A percentile compares a stretch with the other conserved stretches of the same genome.
These are phyloP conservation scores for Amanita phalloides DNA, from an alignment of 768 basidiomycete genomes.

Conservation along the genomic window DNA sequence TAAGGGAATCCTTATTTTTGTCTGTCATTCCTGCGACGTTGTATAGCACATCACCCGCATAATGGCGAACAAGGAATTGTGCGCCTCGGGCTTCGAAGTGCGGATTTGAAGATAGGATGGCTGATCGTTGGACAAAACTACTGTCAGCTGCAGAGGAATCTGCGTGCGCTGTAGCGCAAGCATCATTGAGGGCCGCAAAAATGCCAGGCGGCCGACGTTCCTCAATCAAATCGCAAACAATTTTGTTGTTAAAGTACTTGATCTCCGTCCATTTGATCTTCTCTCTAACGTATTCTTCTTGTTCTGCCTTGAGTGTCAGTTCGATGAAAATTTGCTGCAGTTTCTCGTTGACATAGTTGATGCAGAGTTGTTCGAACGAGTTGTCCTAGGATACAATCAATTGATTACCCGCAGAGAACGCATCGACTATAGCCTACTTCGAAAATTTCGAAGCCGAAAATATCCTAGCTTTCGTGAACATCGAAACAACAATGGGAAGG, in stretches of 20 bases:
- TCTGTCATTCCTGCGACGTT: slow-evolving; percentile 98
- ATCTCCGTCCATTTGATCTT: slow-evolving; percentile 99
- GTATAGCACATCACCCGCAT: slow-evolving; percentile 98
- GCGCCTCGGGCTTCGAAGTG: slow-evolving; percentile 93
- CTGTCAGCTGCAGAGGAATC: slow-evolving; percentile 94
- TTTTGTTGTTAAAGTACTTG: slow-evolving; percentile 97
- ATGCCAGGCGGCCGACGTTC: slow-evolving; percentile 94
- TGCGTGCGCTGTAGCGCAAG: slow-evolving; percentile 97
- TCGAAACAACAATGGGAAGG: neutral
- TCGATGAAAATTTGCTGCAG: slow-evolving; percentile 99
- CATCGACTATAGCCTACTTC: slow-evolving; percentile 37
- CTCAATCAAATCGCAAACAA: slow-evolving; percentile 97
- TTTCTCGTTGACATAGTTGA: slow-evolving; percentile 99
- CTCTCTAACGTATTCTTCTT: slow-evolving; percentile 97
- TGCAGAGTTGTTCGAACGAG: slow-evolving; percentile 95
- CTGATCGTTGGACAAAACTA: slow-evolving; percentile 89
- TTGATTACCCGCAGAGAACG: neutral
- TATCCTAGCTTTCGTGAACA: slow-evolving; percentile 48
- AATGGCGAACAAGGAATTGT: slow-evolving; percentile 93
- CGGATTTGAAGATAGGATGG: slow-evolving; percentile 70
- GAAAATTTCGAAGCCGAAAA: slow-evolving; percentile 99
- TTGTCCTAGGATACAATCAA: slow-evolving; percentile 50
- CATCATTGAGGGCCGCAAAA: slow-evolving; percentile 96
- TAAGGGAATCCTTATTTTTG: slow-evolving; percentile 97
- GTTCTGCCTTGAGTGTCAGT: slow-evolving; percentile 95